Base-by-base conservation (phyloP, 306 rosid species). In the Cucumis cinereus region DNA sequence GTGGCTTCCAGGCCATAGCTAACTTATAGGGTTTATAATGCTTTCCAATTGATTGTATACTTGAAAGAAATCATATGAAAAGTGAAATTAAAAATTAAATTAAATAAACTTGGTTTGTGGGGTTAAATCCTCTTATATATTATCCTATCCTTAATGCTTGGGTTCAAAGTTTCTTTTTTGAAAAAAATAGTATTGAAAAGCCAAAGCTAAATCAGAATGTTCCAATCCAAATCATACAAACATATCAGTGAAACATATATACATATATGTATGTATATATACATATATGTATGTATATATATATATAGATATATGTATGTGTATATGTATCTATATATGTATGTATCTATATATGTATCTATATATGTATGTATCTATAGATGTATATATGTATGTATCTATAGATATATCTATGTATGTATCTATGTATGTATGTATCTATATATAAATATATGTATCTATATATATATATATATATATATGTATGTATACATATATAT, bases 1-100 rank as follows among this genome's bases (percentile, higher is more conserved):
- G 58, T 69, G 83, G 80, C 75, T 81, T 83, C 81, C 26, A 64
- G 76, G 54, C 82, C 76, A 78, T 70, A 70, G 75, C 57, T 70
- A 70, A 28, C 59, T 3, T 30, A 30, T 70, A 83, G 28, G 58
- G 60, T 81, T 81, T 70, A 70, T 70, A 40, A 70, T 70, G 75
- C 75, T 70, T 45, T 70, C 57, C 35, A 41, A 40, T 70, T 45
- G 57, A 70, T 69, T 69, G 36, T 69, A 45, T 69, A 69, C 57
- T 40, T 69, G 55, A 43, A 45, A 69, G 6, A 47, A 47, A 47
- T 70, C 58, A 70, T 70, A 47, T 24, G 22, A 16, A 60, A 59
- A 7, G 52, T 4, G 12, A 4, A 19, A 19, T 0, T 0, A 10
- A 10, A 40, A 19, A 9, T n/a, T 36, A 38, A 66, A 4, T 60